phyloP scores from a whole-genome alignment of 768 basidiomycete species.

The Mycena rosella region DNA sequence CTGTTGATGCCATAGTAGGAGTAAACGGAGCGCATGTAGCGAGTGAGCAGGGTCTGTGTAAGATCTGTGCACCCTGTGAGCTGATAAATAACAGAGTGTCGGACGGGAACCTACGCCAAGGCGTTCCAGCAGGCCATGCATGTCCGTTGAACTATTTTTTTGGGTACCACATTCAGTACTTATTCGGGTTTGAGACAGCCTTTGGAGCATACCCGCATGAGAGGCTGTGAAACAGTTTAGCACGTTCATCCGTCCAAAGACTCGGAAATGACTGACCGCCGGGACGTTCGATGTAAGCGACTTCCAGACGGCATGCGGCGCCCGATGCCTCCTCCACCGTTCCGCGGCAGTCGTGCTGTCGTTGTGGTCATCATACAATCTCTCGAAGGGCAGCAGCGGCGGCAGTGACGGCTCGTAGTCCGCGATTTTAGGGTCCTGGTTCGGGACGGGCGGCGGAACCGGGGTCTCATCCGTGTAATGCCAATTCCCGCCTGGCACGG shows the following conservation, averaged over 20 bases:
- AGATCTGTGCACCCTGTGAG: conserved; percentile 42
- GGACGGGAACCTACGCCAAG: conserved; percentile 50
- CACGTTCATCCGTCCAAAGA: conserved; percentile 55
- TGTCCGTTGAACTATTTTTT: conserved; percentile 49
- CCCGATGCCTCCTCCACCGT: conserved; percentile 48
- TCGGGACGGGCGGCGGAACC: conserved; percentile 50
- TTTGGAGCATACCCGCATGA: conserved; percentile 39
- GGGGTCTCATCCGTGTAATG: conserved; percentile 55
- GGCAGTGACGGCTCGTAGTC: conserved; percentile 54
- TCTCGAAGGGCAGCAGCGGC: conserved; percentile 48
- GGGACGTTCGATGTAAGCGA: conserved; percentile 51
- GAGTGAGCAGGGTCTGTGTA: conserved; percentile 48
- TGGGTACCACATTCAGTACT: too few species aligned
- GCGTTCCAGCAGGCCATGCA: conserved; percentile 47
- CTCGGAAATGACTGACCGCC: conserved; percentile 47
- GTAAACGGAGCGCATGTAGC: conserved; percentile 58
- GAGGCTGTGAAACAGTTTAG: conserved; percentile 63
- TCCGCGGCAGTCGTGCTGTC: conserved; percentile 37
- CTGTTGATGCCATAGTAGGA: conserved; percentile 56
- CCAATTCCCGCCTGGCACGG: conserved; percentile 55
- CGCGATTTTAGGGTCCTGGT: conserved; percentile 44
- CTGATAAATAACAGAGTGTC: not conserved
- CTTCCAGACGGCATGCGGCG: conserved; percentile 54
- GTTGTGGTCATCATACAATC: conserved; percentile 27
- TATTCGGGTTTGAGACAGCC: not conserved